phyloP scores from a whole-genome alignment of 2,329 filamentous ascomycete genomes.

The Camillea tinctor region DNA sequence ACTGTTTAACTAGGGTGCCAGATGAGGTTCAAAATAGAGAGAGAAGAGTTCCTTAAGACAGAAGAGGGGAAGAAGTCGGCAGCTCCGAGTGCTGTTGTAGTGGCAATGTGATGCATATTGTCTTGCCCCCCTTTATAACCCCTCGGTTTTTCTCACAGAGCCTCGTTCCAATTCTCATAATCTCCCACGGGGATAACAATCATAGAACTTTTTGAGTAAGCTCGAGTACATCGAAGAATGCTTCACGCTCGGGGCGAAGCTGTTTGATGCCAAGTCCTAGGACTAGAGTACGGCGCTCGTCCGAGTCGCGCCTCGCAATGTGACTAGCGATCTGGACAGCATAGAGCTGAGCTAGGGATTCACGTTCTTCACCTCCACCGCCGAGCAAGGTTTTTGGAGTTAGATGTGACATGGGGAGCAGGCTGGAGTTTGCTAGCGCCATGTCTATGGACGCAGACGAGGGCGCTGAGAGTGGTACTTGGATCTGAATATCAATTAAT shows the following conservation, averaged over 20 bases:
- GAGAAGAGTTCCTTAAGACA: slow-evolving; percentile 26
- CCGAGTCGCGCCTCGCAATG: slow-evolving; percentile 68
- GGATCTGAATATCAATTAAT: slow-evolving; percentile 51
- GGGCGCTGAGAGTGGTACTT: slow-evolving; percentile 72
- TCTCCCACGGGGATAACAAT: slow-evolving; percentile 5
- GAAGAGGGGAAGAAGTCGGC: slow-evolving; percentile 19
- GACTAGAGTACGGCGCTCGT: slow-evolving; percentile 60
- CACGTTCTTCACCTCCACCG: slow-evolving; percentile 73
- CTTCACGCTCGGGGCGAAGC: slow-evolving; percentile 49
- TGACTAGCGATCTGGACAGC: slow-evolving; percentile 86
- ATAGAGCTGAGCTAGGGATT: slow-evolving; percentile 83
- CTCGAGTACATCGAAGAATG: slow-evolving; percentile 65
- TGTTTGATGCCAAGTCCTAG: slow-evolving; percentile 59
- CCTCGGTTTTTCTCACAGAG: background rate
- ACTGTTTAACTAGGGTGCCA: slow-evolving; percentile 30
- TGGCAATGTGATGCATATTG: slow-evolving; percentile 11
- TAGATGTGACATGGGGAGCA: slow-evolving; percentile 75
- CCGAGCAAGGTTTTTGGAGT: slow-evolving; percentile 87
- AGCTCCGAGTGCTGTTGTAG: slow-evolving; percentile 27
- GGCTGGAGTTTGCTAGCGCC: slow-evolving; percentile 46
- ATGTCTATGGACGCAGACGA: slow-evolving; percentile 64
- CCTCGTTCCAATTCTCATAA: background rate
- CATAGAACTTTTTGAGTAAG: slow-evolving; percentile 58
- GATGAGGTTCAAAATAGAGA: slow-evolving; percentile 33
- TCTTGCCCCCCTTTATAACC: background rate